Evolutionary conservation across 2,329 filamentous ascomycete genomes (phyloP), one percentile per base, ranked within the genome.

Genomic region (Raffaelea ambrosiae): DNA sequence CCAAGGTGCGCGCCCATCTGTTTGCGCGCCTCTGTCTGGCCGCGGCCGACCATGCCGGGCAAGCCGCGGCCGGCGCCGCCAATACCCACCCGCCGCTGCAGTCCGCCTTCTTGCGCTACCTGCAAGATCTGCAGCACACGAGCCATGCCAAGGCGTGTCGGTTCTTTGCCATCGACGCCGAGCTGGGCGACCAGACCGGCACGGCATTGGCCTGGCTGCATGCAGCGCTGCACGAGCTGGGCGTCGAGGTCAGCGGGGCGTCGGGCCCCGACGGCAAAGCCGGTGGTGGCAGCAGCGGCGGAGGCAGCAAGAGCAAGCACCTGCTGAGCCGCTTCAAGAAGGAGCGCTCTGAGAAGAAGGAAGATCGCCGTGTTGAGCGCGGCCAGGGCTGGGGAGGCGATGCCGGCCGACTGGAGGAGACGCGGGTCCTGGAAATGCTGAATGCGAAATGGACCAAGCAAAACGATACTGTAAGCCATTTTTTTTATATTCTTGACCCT

Each of bases 91-190:
- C 7, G 59, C 60, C 1, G 61, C 63, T 49, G 40, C 33, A 16
- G 68, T 91, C 3, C 80, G 77, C 76, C 9, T 64, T 96, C 20
- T 55, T 84, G 1, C 79, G 75, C 42, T 97, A 97, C 58, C 71
- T 86, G 1, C 81, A 86, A 19, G 86, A 93, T 54, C 65, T 97
- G 19, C 74, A 81, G 16, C 75, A 81, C 44, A 87, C 86, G 1
- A 82, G 87, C 39, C 78, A 87, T 46, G 91, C 86, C 20, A 89
- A 88, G 55, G 89, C 90, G 0, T 95, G 89, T 59, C 77, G 93
- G 2, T 95, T 97, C 61, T 83, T 96, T 48, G 93, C 83, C 1
- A 84, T 97, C 44, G 89, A 96, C 61, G 86, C 90, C 2, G 93
- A 98, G 59, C 62, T 89, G 11, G 80, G 81, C 1, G 88, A 86